These are phyloP conservation scores for Rosa chinensis DNA, from an alignment of 306 rosid species.

Conservation along the genomic window DNA sequence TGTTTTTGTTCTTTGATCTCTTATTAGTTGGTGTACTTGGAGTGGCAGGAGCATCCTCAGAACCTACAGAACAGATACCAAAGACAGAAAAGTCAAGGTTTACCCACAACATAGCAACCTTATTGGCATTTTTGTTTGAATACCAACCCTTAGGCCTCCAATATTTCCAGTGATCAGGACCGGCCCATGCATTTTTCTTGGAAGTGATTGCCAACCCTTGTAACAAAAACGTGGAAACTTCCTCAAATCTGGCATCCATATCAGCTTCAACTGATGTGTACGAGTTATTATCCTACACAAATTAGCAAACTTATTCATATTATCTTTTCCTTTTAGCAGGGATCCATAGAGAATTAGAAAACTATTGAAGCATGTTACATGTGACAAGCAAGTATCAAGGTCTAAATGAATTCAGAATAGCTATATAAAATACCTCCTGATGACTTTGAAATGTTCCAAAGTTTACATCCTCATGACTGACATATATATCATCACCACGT, in stretches of 20 bases:
- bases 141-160: slow-evolving; percentile 17
- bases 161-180: slow-evolving; percentile 37
- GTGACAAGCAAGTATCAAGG: background rate
- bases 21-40: background rate
- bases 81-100: background rate
- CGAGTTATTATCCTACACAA: slow-evolving; percentile 21
- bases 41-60: slow-evolving; percentile 10
- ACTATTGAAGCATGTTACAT: background rate
- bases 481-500: background rate
- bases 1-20: background rate
- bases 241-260: slow-evolving; percentile 17
- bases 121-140: background rate
- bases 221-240: slow-evolving; percentile 16
- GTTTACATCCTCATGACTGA: slow-evolving; percentile 1
- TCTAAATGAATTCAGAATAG: background rate
- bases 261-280: slow-evolving; percentile 2
- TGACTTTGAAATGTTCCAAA: slow-evolving; percentile 14
- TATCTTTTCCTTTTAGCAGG: slow-evolving; percentile 5
- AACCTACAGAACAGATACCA: slow-evolving; percentile 7
- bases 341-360: background rate
- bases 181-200: slow-evolving; percentile 31
- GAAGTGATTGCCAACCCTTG: slow-evolving; percentile 19
- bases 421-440: background rate
- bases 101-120: background rate
- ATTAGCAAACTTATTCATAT: background rate